phyloP scores from a whole-genome alignment of 164 flowering plant genomes.

The Macadamia tetraphylla region DNA sequence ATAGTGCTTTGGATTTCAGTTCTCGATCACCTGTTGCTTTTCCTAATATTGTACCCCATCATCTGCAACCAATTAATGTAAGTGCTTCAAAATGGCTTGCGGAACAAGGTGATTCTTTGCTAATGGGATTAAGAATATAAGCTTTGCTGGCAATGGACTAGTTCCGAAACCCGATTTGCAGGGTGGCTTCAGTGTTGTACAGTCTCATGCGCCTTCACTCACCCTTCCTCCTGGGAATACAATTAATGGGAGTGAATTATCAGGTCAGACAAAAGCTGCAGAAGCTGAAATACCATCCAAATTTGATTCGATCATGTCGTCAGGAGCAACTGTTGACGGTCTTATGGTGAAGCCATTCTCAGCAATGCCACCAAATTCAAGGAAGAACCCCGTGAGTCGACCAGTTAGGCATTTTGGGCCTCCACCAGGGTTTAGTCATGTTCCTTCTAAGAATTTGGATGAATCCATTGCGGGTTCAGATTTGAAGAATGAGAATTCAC shows the following conservation, averaged over 20 bases:
- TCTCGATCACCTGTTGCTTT: constrained; percentile 26
- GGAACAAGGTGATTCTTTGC: constrained; percentile 40
- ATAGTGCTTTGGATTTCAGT: constrained; percentile 20
- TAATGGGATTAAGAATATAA: constrained; percentile 44
- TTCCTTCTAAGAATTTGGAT: constrained; percentile 41
- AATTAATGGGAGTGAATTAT: constrained; percentile 15
- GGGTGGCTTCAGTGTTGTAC: constrained; percentile 24
- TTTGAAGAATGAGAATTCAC: constrained; percentile 32
- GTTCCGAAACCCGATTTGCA: constrained; percentile 26
- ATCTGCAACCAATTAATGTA: constrained; percentile 31
- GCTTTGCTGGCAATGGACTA: constrained; percentile 47
- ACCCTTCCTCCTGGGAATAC: constrained; percentile 26
- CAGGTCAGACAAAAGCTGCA: constrained; percentile 20
- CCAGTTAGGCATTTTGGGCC: constrained; percentile 87
- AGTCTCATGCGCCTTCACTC: constrained; percentile 25
- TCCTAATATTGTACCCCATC: constrained; percentile 25
- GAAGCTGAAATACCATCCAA: constrained; percentile 44
- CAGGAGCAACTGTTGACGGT: constrained; percentile 27
- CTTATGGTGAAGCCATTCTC: constrained; percentile 25
- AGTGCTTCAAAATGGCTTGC: constrained; percentile 39
- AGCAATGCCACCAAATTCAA: constrained; percentile 22
- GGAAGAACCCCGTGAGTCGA: constrained; percentile 71
- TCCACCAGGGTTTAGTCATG: constrained; percentile 77
- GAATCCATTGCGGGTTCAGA: constrained; percentile 28
- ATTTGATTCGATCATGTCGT: constrained; percentile 32